phyloP scores from a whole-genome alignment of 2,329 filamentous ascomycete species.

The Aureobasidium lini region DNA sequence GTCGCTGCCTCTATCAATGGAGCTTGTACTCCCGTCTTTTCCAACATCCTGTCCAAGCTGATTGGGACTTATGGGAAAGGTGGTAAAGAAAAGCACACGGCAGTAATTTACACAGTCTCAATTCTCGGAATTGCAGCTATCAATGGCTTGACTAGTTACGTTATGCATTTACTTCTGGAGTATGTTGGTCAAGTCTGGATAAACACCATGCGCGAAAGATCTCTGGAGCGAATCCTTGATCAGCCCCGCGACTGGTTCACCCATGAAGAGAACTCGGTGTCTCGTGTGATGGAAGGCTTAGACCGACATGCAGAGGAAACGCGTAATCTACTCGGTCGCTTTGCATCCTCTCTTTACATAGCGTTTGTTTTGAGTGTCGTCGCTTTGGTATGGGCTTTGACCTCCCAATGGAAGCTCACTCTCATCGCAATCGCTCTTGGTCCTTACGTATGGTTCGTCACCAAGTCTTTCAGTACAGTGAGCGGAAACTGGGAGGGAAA shows the following conservation, averaged over 20 bases:
- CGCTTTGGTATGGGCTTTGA: conserved; percentile 67
- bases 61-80: conserved; percentile 60
- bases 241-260: conserved; percentile 80
- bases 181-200: conserved; percentile 68
- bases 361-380: conserved; percentile 59
- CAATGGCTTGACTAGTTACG: conserved; percentile 59
- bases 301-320: conserved; percentile 83
- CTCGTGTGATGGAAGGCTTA: conserved; percentile 60
- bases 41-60: conserved; percentile 66
- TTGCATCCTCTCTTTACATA: conserved; percentile 62
- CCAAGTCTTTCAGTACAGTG: conserved; percentile 56
- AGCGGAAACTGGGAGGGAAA: conserved; percentile 65
- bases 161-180: conserved; percentile 66
- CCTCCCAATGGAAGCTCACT: conserved; percentile 71
- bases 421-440: conserved; percentile 64
- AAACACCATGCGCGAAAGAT: conserved; percentile 59
- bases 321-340: conserved; percentile 71
- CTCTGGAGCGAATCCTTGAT: conserved; percentile 60
- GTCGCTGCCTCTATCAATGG: conserved; percentile 58
- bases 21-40: conserved; percentile 64
- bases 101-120: conserved; percentile 60
- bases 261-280: conserved; percentile 54
- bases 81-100: conserved; percentile 40
- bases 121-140: conserved; percentile 60
- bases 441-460: conserved; percentile 60